Percentiles rank a stretch among this genome's conserved stretches.
phyloP scores from a whole-genome alignment of 2,329 filamentous ascomycete genomes.

The Stachybotrys echinatus region DNA sequence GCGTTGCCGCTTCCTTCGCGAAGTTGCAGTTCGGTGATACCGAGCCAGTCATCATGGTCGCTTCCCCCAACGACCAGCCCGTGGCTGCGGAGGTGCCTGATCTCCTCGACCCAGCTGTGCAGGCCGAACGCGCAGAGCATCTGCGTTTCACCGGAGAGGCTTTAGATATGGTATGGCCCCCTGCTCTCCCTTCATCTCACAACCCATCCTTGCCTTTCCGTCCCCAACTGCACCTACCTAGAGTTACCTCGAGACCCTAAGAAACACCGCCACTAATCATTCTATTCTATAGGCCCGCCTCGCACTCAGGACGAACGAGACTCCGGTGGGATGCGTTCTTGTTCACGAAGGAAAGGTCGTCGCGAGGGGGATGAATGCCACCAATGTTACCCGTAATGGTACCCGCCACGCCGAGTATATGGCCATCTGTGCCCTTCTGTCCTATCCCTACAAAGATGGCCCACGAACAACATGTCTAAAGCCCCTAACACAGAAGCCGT shows the following conservation, averaged over 20 bases:
- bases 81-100: slow-evolving; percentile 1
- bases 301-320: slow-evolving; percentile 82
- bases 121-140: slow-evolving; percentile 27
- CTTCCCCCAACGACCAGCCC: not conserved
- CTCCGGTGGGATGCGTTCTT: slow-evolving; percentile 92
- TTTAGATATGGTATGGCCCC: slow-evolving; percentile 67
- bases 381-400: slow-evolving; percentile 83
- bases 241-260: too few species aligned
- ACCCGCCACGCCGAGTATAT: slow-evolving; percentile 95
- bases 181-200: slow-evolving; percentile 1
- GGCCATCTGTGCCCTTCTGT: slow-evolving; percentile 60
- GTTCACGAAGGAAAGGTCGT: slow-evolving; percentile 76
- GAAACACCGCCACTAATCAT: too few species aligned
- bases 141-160: slow-evolving; percentile 75
- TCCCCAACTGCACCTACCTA: not conserved
- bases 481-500: slow-evolving; percentile 23
- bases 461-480: slow-evolving; percentile 25
- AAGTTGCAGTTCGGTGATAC: slow-evolving; percentile 12
- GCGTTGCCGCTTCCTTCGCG: slow-evolving; percentile 9
- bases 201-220: slow-evolving; percentile 1
- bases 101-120: slow-evolving; percentile 20
- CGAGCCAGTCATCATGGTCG: not conserved
- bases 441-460: slow-evolving; percentile 27
- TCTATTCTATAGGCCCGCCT: slow-evolving; percentile 69
- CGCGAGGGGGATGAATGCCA: slow-evolving; percentile 92